Percentiles rank a stretch among this genome's conserved stretches.
Evolutionary conservation across 768 basidiomycete genomes (phyloP).

Genomic region (Exsudoporus frostii): DNA sequence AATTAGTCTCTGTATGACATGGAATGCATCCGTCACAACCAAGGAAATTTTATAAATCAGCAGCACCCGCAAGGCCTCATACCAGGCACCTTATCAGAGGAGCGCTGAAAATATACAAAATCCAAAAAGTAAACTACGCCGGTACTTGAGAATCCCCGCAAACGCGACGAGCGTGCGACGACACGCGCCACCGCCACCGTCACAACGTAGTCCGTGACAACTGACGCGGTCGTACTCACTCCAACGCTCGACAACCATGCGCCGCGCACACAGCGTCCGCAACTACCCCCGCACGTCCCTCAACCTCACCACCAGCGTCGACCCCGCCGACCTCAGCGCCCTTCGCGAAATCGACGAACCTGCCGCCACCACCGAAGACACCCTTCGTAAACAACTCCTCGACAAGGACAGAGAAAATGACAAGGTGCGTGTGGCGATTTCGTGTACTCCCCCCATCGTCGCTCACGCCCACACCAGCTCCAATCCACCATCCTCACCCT

Average conservation of each 20-base stretch:
- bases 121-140: too few species aligned
- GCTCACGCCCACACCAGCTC: conserved; percentile 40
- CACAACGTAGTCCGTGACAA: too few species aligned
- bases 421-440: conserved; percentile 51
- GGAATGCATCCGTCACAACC: too few species aligned
- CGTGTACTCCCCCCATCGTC: neutral
- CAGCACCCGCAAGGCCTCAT: too few species aligned
- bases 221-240: too few species aligned
- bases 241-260: conserved; percentile 33
- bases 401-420: conserved; percentile 72
- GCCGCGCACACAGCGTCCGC: conserved; percentile 62
- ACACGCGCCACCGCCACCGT: neutral
- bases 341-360: conserved; percentile 59
- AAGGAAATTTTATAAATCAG: too few species aligned
- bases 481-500: conserved; percentile 59
- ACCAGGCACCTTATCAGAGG: too few species aligned
- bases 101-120: too few species aligned
- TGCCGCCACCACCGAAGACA: conserved; percentile 43
- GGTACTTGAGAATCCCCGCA: too few species aligned
- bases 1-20: too few species aligned
- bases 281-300: conserved; percentile 53
- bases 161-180: too few species aligned
- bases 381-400: conserved; percentile 57
- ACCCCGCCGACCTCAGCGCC: conserved; percentile 55
- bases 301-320: conserved; percentile 16